A percentile compares a stretch with the other conserved stretches of the same genome.
These are phyloP conservation scores for Botryobasidium botryosum DNA, from an alignment of 768 basidiomycete genomes.

Conservation along the genomic window DNA sequence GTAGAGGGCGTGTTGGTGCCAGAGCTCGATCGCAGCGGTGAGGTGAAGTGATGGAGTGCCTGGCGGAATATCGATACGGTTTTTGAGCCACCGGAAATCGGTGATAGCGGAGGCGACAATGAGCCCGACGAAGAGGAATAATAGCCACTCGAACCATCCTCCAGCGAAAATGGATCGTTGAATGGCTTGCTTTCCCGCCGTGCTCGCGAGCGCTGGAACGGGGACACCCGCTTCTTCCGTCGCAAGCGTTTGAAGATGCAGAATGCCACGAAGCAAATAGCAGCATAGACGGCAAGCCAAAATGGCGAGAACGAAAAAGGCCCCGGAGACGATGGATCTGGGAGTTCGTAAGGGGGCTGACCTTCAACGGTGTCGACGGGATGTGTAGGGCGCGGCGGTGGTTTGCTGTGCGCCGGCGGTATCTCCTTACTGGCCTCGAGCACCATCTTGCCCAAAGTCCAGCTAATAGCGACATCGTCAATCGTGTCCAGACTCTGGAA, in stretches of 20 bases:
- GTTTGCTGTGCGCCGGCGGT: slow-evolving; percentile 20
- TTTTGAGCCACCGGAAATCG: too few species aligned
- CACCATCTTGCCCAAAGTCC: slow-evolving; percentile 99
- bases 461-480: slow-evolving; percentile 83
- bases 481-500: slow-evolving; percentile 93
- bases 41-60: too few species aligned
- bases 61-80: too few species aligned
- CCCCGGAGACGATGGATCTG: slow-evolving; percentile 31
- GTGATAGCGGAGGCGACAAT: too few species aligned
- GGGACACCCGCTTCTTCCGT: too few species aligned
- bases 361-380: slow-evolving; percentile 54
- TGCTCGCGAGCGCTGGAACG: too few species aligned
- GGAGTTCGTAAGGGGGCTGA: slow-evolving; percentile 41
- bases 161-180: too few species aligned
- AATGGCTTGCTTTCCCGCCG: too few species aligned
- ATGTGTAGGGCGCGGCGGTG: slow-evolving; percentile 31
- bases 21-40: too few species aligned
- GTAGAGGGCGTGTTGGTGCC: too few species aligned
- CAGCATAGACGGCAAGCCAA: slow-evolving; percentile 11
- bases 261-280: slow-evolving; percentile 10
- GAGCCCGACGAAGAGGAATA: too few species aligned
- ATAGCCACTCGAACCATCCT: too few species aligned
- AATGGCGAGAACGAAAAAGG: slow-evolving; percentile 36
- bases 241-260: not conserved
- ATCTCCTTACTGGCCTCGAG: slow-evolving; percentile 88